These are phyloP conservation scores for Cyberlindnera amylophila DNA, from an alignment of 805 yeast species.

Conservation along the genomic window DNA sequence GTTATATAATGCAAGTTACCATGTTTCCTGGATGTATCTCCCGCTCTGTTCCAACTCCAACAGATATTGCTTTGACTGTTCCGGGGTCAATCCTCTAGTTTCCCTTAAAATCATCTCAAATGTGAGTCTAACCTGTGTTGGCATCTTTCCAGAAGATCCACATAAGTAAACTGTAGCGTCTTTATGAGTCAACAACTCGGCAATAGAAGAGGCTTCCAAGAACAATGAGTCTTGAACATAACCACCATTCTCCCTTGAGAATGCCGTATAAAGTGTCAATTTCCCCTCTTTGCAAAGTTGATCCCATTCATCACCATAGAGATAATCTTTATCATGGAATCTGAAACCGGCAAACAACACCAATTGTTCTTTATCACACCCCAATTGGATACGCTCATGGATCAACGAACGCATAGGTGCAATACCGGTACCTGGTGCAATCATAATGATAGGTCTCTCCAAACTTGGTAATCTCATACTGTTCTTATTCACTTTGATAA, in stretches of 20 bases:
- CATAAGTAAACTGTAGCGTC: conserved; percentile 74
- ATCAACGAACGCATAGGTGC: conserved; percentile 86
- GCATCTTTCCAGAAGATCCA: conserved; percentile 96
- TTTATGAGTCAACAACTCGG: conserved; percentile 47
- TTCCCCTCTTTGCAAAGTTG: conserved; percentile 30
- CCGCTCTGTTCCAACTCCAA: conserved; percentile 57
- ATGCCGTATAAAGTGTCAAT: conserved; percentile 41
- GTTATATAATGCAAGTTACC: conserved; percentile 42
- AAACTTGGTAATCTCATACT: conserved; percentile 33
- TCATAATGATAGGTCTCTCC: conserved; percentile 55
- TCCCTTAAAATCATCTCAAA: conserved; percentile 57
- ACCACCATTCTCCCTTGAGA: conserved; percentile 50
- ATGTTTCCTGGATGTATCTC: conserved; percentile 82
- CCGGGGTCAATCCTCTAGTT: conserved; percentile 37
- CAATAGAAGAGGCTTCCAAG: conserved; percentile 44
- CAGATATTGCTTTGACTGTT: conserved; percentile 48
- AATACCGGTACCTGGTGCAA: conserved; percentile 94
- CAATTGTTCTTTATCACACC: conserved; percentile 33
- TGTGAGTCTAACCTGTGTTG: conserved; percentile 80
- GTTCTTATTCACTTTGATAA: conserved; percentile 49
- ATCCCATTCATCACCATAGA: conserved; percentile 57
- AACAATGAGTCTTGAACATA: conserved; percentile 80
- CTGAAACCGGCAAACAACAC: conserved; percentile 77
- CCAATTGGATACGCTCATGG: conserved; percentile 27
- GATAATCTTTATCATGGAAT: conserved; percentile 56